Conservation (phyloP, 352 stramenopile genomes). For the Phytophthora idaei region DNA sequence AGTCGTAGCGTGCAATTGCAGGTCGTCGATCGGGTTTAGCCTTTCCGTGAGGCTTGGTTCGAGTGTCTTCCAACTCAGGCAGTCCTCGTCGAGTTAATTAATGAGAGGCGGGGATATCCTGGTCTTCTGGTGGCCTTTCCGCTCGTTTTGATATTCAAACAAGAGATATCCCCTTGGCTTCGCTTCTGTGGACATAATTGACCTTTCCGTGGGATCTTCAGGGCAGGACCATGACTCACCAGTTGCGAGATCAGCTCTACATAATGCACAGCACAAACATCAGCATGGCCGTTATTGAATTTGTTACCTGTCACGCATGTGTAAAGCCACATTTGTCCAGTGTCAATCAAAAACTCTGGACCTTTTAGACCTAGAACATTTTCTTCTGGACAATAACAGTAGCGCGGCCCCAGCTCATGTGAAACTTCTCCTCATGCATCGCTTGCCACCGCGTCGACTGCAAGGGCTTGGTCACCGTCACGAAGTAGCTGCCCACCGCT, state of each 20-base stretch:
- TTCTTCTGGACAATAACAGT: conserved; percentile 76
- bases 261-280: background rate
- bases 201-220: background rate
- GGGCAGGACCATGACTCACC: no score
- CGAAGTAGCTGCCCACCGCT: conserved; percentile 56
- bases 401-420: conserved; percentile 69
- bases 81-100: conserved; percentile 3
- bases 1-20: background rate
- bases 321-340: background rate
- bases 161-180: background rate
- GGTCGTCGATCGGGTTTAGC: background rate
- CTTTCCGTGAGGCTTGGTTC: background rate
- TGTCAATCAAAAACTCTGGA: background rate
- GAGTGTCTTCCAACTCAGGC: background rate
- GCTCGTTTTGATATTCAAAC: conserved; percentile 4
- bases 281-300: background rate
- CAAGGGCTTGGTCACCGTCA: conserved; percentile 67
- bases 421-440: conserved; percentile 65
- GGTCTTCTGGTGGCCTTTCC: background rate
- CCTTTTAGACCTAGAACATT: conserved; percentile 34
- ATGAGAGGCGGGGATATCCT: background rate
- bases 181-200: background rate
- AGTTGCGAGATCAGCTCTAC: no score
- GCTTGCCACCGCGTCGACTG: conserved; percentile 61
- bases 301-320: background rate